Evolutionary conservation across 176 grass and related monocot species (phyloP).

Genomic region (Aegilops umbellulata): DNA sequence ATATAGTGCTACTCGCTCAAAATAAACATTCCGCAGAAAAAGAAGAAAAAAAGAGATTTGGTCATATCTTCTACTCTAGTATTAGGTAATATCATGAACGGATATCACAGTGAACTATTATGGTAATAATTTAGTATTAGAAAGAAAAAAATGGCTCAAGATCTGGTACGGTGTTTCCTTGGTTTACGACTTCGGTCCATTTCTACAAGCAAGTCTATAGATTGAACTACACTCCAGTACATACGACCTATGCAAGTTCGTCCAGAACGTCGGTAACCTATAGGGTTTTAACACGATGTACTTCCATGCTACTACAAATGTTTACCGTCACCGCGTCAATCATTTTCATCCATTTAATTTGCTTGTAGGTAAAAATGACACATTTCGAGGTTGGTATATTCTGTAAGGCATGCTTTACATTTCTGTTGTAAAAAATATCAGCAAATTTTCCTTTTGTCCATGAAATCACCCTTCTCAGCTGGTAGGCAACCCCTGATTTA

Average conservation of each 20-base stretch:
- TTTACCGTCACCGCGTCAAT: background rate
- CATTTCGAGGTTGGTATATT: background rate
- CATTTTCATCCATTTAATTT: background rate
- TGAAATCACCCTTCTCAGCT: background rate
- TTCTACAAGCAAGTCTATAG: background rate
- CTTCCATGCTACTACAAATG: background rate
- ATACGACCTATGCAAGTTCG: background rate
- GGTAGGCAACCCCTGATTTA: background rate
- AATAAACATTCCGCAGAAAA: too few species aligned
- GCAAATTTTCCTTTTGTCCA: background rate
- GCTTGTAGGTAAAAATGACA: background rate
- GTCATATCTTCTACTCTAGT: background rate
- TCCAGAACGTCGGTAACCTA: too few species aligned
- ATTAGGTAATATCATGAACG: background rate
- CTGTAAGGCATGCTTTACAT: background rate
- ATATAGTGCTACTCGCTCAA: too few species aligned
- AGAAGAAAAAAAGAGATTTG: background rate
- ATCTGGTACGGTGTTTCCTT: background rate
- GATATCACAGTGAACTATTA: background rate
- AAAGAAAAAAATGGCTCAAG: background rate
- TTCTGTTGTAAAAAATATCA: background rate
- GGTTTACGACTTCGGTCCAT: background rate
- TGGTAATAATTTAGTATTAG: background rate
- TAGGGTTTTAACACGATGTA: background rate
- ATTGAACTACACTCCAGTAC: background rate